A percentile compares a stretch with the other conserved stretches of the same genome.
Evolutionary conservation across 371 early-diverging fungal genomes (phyloP).

Genomic region (Mortierella sp.): DNA sequence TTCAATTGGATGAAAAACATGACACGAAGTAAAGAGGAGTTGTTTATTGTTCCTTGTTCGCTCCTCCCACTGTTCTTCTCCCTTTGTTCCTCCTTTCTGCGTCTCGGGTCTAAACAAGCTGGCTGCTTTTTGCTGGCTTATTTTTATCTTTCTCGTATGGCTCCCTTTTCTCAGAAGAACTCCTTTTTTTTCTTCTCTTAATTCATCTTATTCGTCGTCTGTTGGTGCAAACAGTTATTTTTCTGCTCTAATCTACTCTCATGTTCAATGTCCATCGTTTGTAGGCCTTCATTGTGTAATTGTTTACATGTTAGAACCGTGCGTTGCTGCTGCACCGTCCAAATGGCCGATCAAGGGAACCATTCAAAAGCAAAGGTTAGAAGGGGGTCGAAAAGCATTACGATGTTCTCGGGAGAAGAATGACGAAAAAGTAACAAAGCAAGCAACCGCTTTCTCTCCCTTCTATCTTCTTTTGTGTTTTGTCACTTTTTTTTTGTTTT

Average conservation of each 20-base stretch:
- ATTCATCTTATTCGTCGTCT: background rate
- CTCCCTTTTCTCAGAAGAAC: conserved; percentile 20
- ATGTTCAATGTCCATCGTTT: background rate
- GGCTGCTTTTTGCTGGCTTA: background rate
- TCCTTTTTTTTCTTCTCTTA: background rate
- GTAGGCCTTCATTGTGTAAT: background rate
- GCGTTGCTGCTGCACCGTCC: background rate
- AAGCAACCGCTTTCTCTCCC: background rate
- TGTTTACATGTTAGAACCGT: background rate
- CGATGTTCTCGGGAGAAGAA: background rate
- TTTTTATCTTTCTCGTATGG: background rate
- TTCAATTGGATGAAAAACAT: background rate
- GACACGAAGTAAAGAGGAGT: background rate
- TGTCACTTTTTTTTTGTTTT: background rate
- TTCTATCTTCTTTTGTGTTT: background rate
- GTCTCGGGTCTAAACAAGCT: background rate
- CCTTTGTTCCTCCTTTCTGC: background rate
- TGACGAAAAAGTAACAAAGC: background rate
- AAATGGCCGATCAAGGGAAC: background rate
- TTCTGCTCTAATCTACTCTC: background rate
- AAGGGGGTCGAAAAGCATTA: background rate
- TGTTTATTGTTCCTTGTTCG: background rate
- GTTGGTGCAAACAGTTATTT: background rate
- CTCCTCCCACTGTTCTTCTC: background rate
- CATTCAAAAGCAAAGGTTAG: background rate